Percentiles rank a stretch among this genome's conserved stretches.
Conservation (phyloP, 139 green algal genomes). For the Chlorella sorokiniana region DNA sequence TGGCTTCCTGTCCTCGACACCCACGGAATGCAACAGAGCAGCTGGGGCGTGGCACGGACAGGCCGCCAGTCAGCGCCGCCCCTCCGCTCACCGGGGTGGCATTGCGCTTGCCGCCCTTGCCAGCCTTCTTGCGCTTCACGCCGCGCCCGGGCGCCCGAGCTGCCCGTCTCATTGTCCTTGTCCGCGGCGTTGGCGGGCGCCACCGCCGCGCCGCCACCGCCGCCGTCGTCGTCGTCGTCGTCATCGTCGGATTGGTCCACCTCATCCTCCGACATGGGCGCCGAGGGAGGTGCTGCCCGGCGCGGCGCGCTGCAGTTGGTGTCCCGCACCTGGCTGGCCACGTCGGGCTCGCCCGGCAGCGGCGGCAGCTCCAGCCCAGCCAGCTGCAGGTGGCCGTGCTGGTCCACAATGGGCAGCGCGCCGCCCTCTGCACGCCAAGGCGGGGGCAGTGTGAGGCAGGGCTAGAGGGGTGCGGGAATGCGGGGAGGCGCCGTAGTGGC, state of each 20-base stretch:
- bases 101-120: slow-evolving; percentile 19
- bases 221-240: slow-evolving; percentile 31
- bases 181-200: slow-evolving; percentile 5
- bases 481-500: neutral
- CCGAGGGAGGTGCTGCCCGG: neutral
- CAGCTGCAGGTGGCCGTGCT: slow-evolving; percentile 12
- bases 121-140: slow-evolving; percentile 3
- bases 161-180: slow-evolving; percentile 35
- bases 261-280: slow-evolving; percentile 34
- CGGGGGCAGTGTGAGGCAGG: neutral
- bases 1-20: neutral
- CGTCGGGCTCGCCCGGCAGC: slow-evolving; percentile 19
- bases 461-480: neutral
- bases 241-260: slow-evolving; percentile 41
- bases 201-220: slow-evolving; percentile 15
- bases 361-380: slow-evolving; percentile 5
- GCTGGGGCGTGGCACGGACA: neutral
- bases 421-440: neutral
- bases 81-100: slow-evolving; percentile 1
- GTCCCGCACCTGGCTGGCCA: slow-evolving; percentile 28
- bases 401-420: slow-evolving; percentile 20
- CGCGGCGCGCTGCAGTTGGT: slow-evolving; percentile 16
- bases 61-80: neutral
- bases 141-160: slow-evolving; percentile 27
- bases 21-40: neutral